A percentile compares a stretch with the other conserved stretches of the same genome.
Conservation (phyloP, 768 basidiomycete genomes). For the Mycena polygramma region DNA sequence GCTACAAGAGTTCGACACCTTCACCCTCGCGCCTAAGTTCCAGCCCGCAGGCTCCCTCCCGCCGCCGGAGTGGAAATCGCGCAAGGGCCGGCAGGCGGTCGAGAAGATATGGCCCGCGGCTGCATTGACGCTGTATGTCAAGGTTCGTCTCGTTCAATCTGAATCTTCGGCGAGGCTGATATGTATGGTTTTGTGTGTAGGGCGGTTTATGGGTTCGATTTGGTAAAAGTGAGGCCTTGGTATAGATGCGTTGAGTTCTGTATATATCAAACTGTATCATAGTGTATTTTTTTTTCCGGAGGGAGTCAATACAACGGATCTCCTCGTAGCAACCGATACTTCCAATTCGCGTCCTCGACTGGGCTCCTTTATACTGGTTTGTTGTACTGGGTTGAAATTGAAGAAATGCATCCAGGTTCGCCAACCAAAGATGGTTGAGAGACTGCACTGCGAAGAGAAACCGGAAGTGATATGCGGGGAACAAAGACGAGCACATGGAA, state of each 20-base stretch:
- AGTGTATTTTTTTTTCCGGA: conserved; percentile 21
- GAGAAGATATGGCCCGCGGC: conserved; percentile 76
- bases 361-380: background rate
- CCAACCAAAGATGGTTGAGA: background rate
- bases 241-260: conserved; percentile 15
- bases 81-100: conserved; percentile 62
- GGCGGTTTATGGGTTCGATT: conserved; percentile 73
- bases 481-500: background rate
- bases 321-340: no score
- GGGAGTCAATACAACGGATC: background rate
- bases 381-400: no score
- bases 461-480: no score
- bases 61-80: conserved; percentile 66
- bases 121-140: conserved; percentile 75
- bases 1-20: conserved; percentile 72
- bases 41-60: conserved; percentile 76
- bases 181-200: conserved; percentile 43
- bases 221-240: conserved; percentile 38
- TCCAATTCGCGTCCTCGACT: background rate
- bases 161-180: conserved; percentile 10
- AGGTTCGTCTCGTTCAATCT: conserved; percentile 57
- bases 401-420: no score
- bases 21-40: conserved; percentile 70
- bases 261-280: conserved; percentile 18
- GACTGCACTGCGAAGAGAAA: no score